phyloP scores from a whole-genome alignment of 73 alveolate species.

The Paramecium octaurelia region DNA sequence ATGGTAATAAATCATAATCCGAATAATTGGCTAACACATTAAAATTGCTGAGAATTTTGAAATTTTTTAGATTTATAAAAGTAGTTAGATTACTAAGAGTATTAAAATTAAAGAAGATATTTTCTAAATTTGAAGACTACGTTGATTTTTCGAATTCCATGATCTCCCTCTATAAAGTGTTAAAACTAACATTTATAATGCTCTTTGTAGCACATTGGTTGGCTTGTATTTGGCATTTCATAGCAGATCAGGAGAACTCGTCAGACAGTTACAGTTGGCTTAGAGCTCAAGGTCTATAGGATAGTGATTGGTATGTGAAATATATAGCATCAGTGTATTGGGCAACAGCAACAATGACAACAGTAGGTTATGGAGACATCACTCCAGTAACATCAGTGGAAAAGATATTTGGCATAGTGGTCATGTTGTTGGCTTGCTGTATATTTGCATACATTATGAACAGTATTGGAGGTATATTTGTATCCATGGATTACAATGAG shows the following conservation, averaged over 20 bases:
- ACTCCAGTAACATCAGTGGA: slow-evolving; percentile 77
- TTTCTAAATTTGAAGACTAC: slow-evolving; percentile 74
- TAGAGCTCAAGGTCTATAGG: neutral
- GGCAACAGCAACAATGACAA: slow-evolving; percentile 86
- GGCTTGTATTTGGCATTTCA: slow-evolving; percentile 69
- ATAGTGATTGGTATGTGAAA: slow-evolving; percentile 28
- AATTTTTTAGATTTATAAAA: slow-evolving; percentile 73
- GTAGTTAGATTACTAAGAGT: slow-evolving; percentile 73
- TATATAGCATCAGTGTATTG: slow-evolving; percentile 78
- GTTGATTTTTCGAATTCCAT: slow-evolving; percentile 62
- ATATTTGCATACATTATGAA: slow-evolving; percentile 86
- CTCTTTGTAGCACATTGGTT: slow-evolving; percentile 67
- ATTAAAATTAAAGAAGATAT: slow-evolving; percentile 71
- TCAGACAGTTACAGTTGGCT: slow-evolving; percentile 63
- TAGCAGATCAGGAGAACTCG: slow-evolving; percentile 53
- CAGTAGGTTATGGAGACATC: slow-evolving; percentile 93
- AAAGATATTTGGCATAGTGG: slow-evolving; percentile 71
- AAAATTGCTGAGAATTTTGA: slow-evolving; percentile 63
- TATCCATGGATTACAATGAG: slow-evolving; percentile 69
- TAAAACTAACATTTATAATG: slow-evolving; percentile 47
- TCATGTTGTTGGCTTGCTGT: slow-evolving; percentile 84
- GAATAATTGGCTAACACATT: slow-evolving; percentile 53
- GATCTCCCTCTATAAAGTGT: neutral
- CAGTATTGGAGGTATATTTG: slow-evolving; percentile 75
- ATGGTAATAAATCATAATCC: neutral